Evolutionary conservation across 164 flowering plant genomes (phyloP).

Genomic region (Chloranthus sessilifolius): DNA sequence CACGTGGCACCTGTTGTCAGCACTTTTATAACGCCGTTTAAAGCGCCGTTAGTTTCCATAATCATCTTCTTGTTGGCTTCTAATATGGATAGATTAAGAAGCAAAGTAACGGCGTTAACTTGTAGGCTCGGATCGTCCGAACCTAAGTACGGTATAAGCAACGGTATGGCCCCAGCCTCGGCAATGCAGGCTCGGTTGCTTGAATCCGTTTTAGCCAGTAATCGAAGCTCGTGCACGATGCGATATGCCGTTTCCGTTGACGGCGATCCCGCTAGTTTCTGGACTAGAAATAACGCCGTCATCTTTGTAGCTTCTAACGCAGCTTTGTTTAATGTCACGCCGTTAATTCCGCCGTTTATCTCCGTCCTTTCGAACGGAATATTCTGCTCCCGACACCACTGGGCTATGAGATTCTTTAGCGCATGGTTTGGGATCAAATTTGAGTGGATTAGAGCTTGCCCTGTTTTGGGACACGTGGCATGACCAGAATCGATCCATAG

Average conservation of each 20-base stretch:
- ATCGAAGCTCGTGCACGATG: slow-evolving; percentile 65
- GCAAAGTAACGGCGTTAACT: slow-evolving; percentile 70
- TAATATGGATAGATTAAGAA: slow-evolving; percentile 71
- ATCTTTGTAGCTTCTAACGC: slow-evolving; percentile 67
- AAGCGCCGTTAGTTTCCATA: slow-evolving; percentile 52
- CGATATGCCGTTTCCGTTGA: slow-evolving; percentile 34
- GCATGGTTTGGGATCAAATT: slow-evolving; percentile 58
- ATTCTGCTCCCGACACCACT: slow-evolving; percentile 74
- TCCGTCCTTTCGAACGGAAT: slow-evolving; percentile 50
- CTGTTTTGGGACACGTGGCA: slow-evolving; percentile 86
- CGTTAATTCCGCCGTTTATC: slow-evolving; percentile 16
- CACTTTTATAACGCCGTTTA: slow-evolving; percentile 61
- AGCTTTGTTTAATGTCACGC: slow-evolving; percentile 30
- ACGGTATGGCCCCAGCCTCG: slow-evolving; percentile 64
- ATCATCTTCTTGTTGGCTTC: slow-evolving; percentile 57
- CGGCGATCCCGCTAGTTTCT: slow-evolving; percentile 29
- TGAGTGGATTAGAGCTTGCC: slow-evolving; percentile 58
- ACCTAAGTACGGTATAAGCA: slow-evolving; percentile 36
- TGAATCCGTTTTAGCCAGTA: slow-evolving; percentile 57
- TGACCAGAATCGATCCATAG: slow-evolving; percentile 82
- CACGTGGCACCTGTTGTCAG: slow-evolving; percentile 61
- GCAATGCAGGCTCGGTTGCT: slow-evolving; percentile 70
- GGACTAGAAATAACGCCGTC: slow-evolving; percentile 63
- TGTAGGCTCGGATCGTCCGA: slow-evolving; percentile 50
- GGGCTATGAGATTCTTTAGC: slow-evolving; percentile 54